These are phyloP conservation scores for Copromyces sp. DNA, from an alignment of 495 filamentous ascomycete species.

Conservation along the genomic window DNA sequence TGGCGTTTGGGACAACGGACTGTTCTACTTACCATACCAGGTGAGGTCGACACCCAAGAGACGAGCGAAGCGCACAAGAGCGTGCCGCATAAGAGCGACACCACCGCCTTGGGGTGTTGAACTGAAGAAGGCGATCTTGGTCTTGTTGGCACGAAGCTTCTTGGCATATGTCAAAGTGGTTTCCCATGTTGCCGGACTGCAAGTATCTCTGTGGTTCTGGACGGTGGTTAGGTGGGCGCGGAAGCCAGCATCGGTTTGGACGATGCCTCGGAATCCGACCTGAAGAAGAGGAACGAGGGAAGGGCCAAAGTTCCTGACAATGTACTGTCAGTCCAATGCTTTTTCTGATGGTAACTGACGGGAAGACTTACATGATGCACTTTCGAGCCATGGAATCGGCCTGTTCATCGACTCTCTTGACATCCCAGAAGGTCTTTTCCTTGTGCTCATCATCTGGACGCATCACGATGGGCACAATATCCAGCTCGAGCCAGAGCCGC, in stretches of 20 bases:
- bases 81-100: constrained; percentile 82
- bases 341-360: neutral
- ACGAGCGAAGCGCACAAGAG: constrained; percentile 64
- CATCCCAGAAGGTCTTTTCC: constrained; percentile 39
- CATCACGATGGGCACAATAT: constrained; percentile 61
- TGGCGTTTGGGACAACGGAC: constrained; percentile 22
- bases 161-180: constrained; percentile 56
- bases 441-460: constrained; percentile 33
- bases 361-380: constrained; percentile 49
- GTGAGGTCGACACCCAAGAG: constrained; percentile 56
- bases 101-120: constrained; percentile 81
- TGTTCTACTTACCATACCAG: constrained; percentile 52
- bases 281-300: constrained; percentile 61
- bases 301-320: constrained; percentile 62
- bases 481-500: constrained; percentile 69
- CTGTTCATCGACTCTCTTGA: constrained; percentile 64
- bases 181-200: constrained; percentile 54
- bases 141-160: constrained; percentile 53
- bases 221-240: constrained; percentile 49
- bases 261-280: constrained; percentile 62
- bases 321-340: neutral
- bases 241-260: constrained; percentile 63
- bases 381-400: constrained; percentile 80
- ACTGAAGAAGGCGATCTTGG: constrained; percentile 77
- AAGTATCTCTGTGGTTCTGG: constrained; percentile 55